phyloP scores from a whole-genome alignment of 352 stramenopile genomes.

The Phytophthora podocarpi region DNA sequence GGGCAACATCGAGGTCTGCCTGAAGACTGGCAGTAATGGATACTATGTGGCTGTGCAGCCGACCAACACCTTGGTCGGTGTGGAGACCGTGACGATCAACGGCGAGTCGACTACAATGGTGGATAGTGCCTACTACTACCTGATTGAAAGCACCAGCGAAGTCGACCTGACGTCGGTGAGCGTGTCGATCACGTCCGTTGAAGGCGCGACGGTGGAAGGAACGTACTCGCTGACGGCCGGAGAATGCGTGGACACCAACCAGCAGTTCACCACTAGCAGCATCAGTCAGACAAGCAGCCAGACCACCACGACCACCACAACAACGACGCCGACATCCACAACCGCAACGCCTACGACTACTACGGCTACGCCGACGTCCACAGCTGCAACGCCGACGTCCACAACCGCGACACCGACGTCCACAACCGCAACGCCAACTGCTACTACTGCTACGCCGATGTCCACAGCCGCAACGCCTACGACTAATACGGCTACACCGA shows the following conservation, averaged over 20 bases:
- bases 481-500: constrained; percentile 15
- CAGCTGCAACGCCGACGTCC: constrained; percentile 15
- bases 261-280: constrained; percentile 29
- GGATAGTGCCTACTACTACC: constrained; percentile 75
- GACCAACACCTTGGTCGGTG: constrained; percentile 50
- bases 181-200: constrained; percentile 61
- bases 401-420: constrained; percentile 13
- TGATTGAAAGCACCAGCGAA: constrained; percentile 34
- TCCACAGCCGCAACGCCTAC: constrained; percentile 15
- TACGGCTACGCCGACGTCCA: background rate
- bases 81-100: constrained; percentile 71
- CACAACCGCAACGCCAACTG: constrained; percentile 8
- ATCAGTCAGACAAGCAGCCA: constrained; percentile 31
- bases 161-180: constrained; percentile 48
- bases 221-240: constrained; percentile 51
- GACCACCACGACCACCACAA: constrained; percentile 19
- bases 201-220: constrained; percentile 47
- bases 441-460: constrained; percentile 3
- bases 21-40: constrained; percentile 68
- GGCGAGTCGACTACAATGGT: constrained; percentile 60
- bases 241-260: constrained; percentile 34
- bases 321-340: background rate
- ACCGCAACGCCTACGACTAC: constrained; percentile 4
- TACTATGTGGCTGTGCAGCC: constrained; percentile 69
- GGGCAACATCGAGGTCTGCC: constrained; percentile 65